These are phyloP conservation scores for Backusella westeae DNA, from an alignment of 192 early-diverging fungal species.

Conservation along the genomic window DNA sequence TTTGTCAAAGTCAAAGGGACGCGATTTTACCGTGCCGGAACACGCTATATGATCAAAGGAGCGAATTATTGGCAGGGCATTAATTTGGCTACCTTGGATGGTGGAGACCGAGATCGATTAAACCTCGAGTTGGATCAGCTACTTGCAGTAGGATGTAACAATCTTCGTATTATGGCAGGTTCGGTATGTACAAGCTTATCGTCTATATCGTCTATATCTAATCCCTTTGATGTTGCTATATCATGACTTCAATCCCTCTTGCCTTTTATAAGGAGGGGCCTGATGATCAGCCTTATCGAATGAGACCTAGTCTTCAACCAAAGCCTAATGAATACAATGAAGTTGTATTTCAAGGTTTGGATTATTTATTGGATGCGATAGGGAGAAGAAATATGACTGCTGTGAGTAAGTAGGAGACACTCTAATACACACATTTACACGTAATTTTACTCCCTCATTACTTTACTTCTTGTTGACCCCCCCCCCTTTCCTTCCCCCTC, in stretches of 20 bases:
- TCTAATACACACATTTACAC: not conserved
- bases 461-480: not conserved
- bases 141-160: conserved; percentile 51
- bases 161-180: conserved; percentile 59
- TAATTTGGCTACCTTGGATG: conserved; percentile 53
- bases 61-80: conserved; percentile 80
- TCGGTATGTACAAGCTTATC: conserved; percentile 3
- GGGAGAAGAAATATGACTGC: conserved; percentile 54
- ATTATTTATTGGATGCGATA: conserved; percentile 60
- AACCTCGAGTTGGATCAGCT: conserved; percentile 48
- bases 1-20: conserved; percentile 48
- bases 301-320: conserved; percentile 57
- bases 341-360: conserved; percentile 56
- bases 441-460: not conserved
- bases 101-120: conserved; percentile 54
- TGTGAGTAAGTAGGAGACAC: conserved; percentile 27
- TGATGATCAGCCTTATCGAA: conserved; percentile 50
- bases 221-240: too few species aligned
- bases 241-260: too few species aligned
- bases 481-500: not conserved
- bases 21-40: conserved; percentile 32
- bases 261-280: conserved; percentile 45
- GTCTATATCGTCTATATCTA: too few species aligned
- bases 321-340: conserved; percentile 54
- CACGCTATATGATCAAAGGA: conserved; percentile 40